Evolutionary conservation across 495 filamentous ascomycete species (phyloP), one percentile per base, ranked within the genome.

Genomic region (Astrocystis sublimbata): DNA sequence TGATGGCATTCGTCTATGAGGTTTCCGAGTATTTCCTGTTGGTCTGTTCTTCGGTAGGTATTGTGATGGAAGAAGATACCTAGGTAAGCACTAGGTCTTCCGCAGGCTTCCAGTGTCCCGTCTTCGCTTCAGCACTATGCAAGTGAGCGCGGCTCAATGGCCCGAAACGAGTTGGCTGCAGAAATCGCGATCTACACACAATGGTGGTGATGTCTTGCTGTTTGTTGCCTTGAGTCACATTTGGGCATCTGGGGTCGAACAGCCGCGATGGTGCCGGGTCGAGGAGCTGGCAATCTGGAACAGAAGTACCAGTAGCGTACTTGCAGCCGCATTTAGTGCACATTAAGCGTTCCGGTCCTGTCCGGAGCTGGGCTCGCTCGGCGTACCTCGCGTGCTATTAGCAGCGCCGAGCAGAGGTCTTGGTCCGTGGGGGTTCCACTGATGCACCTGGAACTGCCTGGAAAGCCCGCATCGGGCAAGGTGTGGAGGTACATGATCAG

Each of bases 221-320:
- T n/a, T 57, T n/a, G n/a, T n/a, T n/a, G n/a, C 38, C 54, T 40
- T 57, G 54, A 57, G 54, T 57, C 54, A 57, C 40, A 57, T 38
- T 15, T 23, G 45, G 45, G 2, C 12, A 30, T 23, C 45, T 24
- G 43, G 23, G 19, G 9, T 49, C 23, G 23, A 15, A 28, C 28
- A 50, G 26, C 9, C 12, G 42, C 10, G 7, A 21, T 45, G 41
- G n/a, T 43, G 7, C n/a, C n/a, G n/a, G n/a, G n/a, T n/a, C n/a
- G n/a, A n/a, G n/a, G n/a, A n/a, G n/a, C n/a, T n/a, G n/a, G n/a
- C n/a, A n/a, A n/a, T n/a, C n/a, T n/a, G n/a, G n/a, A n/a, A n/a
- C 4, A n/a, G 13, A 41, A n/a, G 2, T 41, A n/a, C 38, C 13
- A 41, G 42, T 47, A 30, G 19, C 1, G 30, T n/a, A n/a, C n/a